phyloP scores from a whole-genome alignment of 495 filamentous ascomycete genomes.

The Penicillium atrosanguineum region DNA sequence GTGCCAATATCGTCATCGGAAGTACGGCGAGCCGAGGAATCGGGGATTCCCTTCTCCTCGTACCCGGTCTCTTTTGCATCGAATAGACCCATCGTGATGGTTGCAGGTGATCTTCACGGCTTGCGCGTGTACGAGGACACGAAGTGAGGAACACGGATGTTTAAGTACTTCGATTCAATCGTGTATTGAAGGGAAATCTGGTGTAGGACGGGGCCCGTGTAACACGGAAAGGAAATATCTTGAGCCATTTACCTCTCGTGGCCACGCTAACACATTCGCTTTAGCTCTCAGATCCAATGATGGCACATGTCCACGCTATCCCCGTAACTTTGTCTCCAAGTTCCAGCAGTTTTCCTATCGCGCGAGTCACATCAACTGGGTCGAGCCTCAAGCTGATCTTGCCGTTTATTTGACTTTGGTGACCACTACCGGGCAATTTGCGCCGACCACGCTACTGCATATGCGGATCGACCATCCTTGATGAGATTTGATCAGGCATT shows the following conservation, averaged over 20 bases:
- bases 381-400: not conserved
- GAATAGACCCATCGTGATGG: not conserved
- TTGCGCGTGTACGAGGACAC: not conserved
- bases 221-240: not conserved
- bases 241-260: too few species aligned
- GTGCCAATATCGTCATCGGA: not conserved
- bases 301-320: not conserved
- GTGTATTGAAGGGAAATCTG: not conserved
- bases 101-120: not conserved
- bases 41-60: conserved; percentile 3
- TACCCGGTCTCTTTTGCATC: not conserved
- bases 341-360: not conserved
- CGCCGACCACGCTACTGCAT: not conserved
- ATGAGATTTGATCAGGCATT: too few species aligned
- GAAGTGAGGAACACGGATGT: not conserved
- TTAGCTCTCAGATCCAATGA: not conserved
- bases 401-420: not conserved
- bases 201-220: not conserved
- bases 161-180: not conserved
- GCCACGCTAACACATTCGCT: not conserved
- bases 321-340: not conserved
- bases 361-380: not conserved
- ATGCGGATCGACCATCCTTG: not conserved
- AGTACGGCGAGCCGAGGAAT: not conserved
- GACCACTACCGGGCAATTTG: not conserved